phyloP scores from a whole-genome alignment of 257 asterid species.

The Ballota nigra region DNA sequence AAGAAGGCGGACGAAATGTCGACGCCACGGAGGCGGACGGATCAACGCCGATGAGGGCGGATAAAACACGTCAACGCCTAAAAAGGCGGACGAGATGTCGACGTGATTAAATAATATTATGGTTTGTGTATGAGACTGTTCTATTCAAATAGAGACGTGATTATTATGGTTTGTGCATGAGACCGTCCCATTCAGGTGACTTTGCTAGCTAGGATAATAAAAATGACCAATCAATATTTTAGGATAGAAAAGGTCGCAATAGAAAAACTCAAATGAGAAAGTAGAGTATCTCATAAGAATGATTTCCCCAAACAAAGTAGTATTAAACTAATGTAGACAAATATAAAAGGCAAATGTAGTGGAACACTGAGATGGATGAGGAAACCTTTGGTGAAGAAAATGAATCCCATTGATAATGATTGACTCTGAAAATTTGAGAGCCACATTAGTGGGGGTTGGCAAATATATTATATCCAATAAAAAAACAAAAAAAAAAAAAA shows the following conservation, averaged over 20 bases:
- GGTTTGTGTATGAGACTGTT: too few relatives aligned
- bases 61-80: too few relatives aligned
- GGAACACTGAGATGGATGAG: constrained; percentile 31
- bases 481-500: too few relatives aligned
- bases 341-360: constrained; percentile 25
- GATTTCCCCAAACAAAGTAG: constrained; percentile 17
- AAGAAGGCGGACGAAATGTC: too few relatives aligned
- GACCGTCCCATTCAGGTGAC: too few relatives aligned
- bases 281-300: constrained; percentile 17
- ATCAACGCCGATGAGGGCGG: too few relatives aligned
- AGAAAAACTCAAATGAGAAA: neutral
- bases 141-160: too few relatives aligned
- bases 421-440: constrained; percentile 4
- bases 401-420: constrained; percentile 22
- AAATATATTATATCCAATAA: constrained; percentile 25
- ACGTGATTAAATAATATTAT: too few relatives aligned
- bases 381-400: neutral
- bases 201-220: neutral
- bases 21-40: too few relatives aligned
- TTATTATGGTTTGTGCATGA: too few relatives aligned
- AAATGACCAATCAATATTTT: neutral
- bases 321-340: constrained; percentile 12
- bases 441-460: constrained; percentile 33
- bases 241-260: neutral
- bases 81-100: too few relatives aligned